phyloP scores from a whole-genome alignment of 148 eudicot genomes.

The Rhododendron mucronatum region DNA sequence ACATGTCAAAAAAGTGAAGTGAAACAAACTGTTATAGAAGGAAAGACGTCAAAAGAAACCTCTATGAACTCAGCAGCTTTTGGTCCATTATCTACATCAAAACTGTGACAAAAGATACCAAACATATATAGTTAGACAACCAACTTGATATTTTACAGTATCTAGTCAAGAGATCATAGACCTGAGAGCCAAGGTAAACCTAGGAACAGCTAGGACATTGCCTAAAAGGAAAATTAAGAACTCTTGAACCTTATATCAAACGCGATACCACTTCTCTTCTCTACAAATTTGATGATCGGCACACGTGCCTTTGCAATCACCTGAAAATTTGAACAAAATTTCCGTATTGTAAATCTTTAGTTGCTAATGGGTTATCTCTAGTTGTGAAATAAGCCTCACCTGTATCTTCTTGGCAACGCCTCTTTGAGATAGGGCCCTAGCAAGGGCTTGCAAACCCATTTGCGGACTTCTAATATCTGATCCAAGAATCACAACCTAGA shows the following conservation, averaged over 20 bases:
- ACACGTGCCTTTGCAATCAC: conserved; percentile 94
- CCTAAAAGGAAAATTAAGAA: not conserved
- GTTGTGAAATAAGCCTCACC: conserved; percentile 37
- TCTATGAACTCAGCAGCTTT: conserved; percentile 88
- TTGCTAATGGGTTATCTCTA: not conserved
- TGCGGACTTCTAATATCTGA: conserved; percentile 79
- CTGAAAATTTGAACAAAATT: conserved; percentile 27
- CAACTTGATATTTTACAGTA: not conserved
- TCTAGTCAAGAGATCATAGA: not conserved
- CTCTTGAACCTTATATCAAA: conserved; percentile 78
- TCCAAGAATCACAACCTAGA: conserved; percentile 84
- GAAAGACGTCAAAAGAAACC: conserved; percentile 36
- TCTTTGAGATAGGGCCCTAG: conserved; percentile 81
- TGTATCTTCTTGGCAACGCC: conserved; percentile 90
- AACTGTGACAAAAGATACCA: conserved; percentile 35
- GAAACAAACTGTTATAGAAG: not conserved
- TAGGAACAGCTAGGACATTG: not conserved
- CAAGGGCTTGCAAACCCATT: conserved; percentile 79
- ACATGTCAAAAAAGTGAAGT: not conserved
- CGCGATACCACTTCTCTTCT: conserved; percentile 67
- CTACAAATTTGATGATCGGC: conserved; percentile 92
- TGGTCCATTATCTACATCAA: conserved; percentile 90
- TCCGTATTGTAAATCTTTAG: not conserved
- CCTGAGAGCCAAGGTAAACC: not conserved
- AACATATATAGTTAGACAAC: not conserved